Evolutionary conservation across 257 asterid genomes (phyloP).

Genomic region (Fraxinus pennsylvanica): DNA sequence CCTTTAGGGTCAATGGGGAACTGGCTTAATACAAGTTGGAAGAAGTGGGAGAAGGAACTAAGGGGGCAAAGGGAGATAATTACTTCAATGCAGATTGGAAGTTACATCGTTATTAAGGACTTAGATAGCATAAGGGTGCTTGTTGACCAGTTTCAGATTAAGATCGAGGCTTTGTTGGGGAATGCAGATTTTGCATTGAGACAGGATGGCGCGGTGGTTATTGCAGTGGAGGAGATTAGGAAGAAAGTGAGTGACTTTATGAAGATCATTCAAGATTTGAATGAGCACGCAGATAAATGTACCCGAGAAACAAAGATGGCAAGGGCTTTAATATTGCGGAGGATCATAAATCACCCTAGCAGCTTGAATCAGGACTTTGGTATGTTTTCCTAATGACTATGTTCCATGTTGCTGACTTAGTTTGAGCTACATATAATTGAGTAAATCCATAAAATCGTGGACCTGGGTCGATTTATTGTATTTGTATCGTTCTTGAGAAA

Average conservation of each 20-base stretch:
- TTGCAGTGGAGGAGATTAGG: constrained; percentile 67
- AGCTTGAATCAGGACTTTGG: constrained; percentile 44
- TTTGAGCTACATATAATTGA: constrained; percentile 11
- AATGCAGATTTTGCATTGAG: constrained; percentile 60
- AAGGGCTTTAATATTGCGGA: constrained; percentile 57
- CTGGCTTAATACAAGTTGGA: constrained; percentile 78
- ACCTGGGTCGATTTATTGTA: constrained; percentile 11
- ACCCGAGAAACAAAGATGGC: constrained; percentile 65
- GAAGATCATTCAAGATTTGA: constrained; percentile 56
- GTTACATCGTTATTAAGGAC: constrained; percentile 54
- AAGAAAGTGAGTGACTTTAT: constrained; percentile 54
- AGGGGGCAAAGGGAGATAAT: constrained; percentile 62
- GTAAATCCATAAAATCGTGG: constrained; percentile 6
- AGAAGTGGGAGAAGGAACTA: constrained; percentile 57
- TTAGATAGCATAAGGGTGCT: constrained; percentile 55
- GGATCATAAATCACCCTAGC: constrained; percentile 57
- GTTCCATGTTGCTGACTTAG: constrained; percentile 9
- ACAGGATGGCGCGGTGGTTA: constrained; percentile 59
- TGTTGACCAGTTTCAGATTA: constrained; percentile 55
- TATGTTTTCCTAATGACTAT: constrained; percentile 48
- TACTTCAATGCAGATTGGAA: constrained; percentile 56
- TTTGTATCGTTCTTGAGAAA: constrained; percentile 5
- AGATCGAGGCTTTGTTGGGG: constrained; percentile 52
- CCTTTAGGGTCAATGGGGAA: constrained; percentile 82
- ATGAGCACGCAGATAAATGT: constrained; percentile 57